phyloP scores from a whole-genome alignment of 331 rosid species.

The Acacia concinna region DNA sequence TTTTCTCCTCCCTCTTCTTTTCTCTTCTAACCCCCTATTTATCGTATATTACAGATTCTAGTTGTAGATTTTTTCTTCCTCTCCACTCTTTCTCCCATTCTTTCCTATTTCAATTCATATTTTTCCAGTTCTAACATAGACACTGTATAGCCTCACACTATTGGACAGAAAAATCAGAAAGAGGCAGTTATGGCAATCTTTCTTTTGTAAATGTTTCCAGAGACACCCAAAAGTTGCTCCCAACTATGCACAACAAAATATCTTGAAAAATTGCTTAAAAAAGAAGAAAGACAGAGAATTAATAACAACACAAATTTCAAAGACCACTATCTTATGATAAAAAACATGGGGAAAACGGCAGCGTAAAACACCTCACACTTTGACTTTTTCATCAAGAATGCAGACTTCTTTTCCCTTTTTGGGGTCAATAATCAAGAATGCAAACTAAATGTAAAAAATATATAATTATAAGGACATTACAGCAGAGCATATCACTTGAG shows the following conservation, averaged over 20 bases:
- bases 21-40: no score
- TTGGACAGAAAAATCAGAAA: neutral
- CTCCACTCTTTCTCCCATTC: no score
- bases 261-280: neutral
- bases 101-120: no score
- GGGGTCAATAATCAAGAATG: neutral
- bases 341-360: neutral
- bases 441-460: constrained; percentile 1
- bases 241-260: neutral
- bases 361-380: neutral
- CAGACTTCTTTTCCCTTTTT: neutral
- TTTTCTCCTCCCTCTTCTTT: no score
- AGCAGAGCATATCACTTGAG: constrained; percentile 11
- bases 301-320: neutral
- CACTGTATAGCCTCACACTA: neutral
- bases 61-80: no score
- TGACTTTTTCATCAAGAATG: constrained; percentile 3
- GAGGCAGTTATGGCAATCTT: neutral
- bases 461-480: neutral
- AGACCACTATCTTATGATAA: neutral
- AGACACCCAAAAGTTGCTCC: neutral
- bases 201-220: neutral
- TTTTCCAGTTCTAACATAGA: neutral
- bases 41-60: no score
- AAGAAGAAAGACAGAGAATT: neutral